Percentiles rank a stretch among this genome's conserved stretches.
phyloP scores from a whole-genome alignment of 768 basidiomycete species.

The Tylopilus sp. region DNA sequence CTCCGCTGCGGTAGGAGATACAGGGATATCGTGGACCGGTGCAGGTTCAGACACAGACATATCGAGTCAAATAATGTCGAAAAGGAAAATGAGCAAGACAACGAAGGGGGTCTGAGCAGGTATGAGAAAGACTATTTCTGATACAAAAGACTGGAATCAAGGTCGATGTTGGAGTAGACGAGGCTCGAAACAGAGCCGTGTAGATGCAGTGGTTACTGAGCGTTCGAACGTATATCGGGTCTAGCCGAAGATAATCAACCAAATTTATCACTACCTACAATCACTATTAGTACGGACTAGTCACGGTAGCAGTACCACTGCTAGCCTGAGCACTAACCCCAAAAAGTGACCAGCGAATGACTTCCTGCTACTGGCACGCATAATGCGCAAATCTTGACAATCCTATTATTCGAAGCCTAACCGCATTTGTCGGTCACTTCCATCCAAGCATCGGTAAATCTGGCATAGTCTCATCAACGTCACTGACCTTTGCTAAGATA shows the following conservation, averaged over 20 bases:
- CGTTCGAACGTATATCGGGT: neutral
- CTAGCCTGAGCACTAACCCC: too few relatives aligned
- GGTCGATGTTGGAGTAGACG: neutral
- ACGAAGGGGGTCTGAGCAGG: neutral
- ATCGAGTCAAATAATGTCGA: constrained; percentile 5
- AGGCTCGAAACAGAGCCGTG: neutral
- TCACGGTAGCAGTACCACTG: too few relatives aligned
- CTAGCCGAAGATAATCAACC: neutral
- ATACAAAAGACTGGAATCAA: neutral
- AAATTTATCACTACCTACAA: too few relatives aligned
- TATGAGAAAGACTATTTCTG: neutral
- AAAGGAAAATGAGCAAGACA: neutral
- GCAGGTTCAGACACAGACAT: constrained; percentile 23
- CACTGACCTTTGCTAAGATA: too few relatives aligned
- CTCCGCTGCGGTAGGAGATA: neutral
- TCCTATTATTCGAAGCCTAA: too few relatives aligned
- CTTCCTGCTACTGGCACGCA: too few relatives aligned
- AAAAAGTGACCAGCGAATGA: too few relatives aligned
- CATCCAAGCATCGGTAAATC: too few relatives aligned
- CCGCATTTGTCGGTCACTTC: too few relatives aligned
- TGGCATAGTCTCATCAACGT: too few relatives aligned
- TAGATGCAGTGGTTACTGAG: neutral
- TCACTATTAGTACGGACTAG: too few relatives aligned
- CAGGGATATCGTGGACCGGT: neutral
- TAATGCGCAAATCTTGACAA: too few relatives aligned